Evolutionary conservation across 495 filamentous ascomycete genomes (phyloP).

Genomic region (Neurospora tetrasperma): DNA sequence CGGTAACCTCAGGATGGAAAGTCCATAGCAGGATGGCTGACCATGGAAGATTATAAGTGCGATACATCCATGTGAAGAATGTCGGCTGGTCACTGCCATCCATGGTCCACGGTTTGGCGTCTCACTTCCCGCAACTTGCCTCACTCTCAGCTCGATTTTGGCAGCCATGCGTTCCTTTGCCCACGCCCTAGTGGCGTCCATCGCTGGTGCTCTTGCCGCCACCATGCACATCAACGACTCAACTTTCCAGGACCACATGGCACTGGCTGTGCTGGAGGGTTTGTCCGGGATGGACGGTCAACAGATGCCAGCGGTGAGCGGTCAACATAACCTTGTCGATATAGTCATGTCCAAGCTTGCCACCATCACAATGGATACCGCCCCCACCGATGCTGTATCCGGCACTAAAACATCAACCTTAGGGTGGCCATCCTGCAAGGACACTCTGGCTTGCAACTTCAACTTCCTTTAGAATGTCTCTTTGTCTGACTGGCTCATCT

Average conservation of each 20-base stretch:
- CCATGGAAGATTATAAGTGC: not conserved
- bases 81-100: not conserved
- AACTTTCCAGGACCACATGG: not conserved
- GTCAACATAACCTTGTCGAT: not conserved
- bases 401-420: not conserved
- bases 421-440: not conserved
- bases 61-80: not conserved
- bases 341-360: not conserved
- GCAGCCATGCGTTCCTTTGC: not conserved
- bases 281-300: not conserved
- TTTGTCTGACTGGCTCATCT: not conserved
- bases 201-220: not conserved
- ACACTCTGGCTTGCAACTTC: not conserved
- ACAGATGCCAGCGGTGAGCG: not conserved
- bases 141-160: not conserved
- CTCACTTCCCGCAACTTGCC: not conserved
- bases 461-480: not conserved
- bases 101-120: not conserved
- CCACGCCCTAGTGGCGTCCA: not conserved
- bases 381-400: not conserved
- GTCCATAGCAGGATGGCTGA: not conserved
- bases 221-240: not conserved
- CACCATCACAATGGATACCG: not conserved
- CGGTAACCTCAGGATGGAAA: not conserved
- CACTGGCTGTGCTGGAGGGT: not conserved